These are phyloP conservation scores for Cyclanthera cordifolia DNA, from an alignment of 306 rosid genomes.

Conservation along the genomic window DNA sequence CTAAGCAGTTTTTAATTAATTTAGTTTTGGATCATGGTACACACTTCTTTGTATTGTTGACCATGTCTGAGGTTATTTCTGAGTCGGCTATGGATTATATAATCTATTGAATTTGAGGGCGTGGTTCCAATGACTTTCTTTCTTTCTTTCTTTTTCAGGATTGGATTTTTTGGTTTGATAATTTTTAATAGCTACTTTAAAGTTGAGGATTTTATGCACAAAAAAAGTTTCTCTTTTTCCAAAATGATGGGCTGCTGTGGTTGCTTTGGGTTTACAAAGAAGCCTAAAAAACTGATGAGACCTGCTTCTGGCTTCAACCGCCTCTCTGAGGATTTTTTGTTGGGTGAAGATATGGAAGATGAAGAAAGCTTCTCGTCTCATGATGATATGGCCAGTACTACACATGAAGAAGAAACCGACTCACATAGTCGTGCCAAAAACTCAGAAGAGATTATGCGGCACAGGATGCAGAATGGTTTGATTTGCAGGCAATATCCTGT, in stretches of 20 bases:
- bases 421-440: slow-evolving; percentile 35
- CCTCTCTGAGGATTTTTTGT: slow-evolving; percentile 45
- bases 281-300: slow-evolving; percentile 21
- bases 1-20: background rate
- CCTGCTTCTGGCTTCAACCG: slow-evolving; percentile 26
- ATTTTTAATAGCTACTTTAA: slow-evolving; percentile 19
- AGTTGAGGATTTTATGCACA: slow-evolving; percentile 35
- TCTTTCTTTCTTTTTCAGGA: slow-evolving; percentile 5
- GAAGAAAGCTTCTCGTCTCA: slow-evolving; percentile 39
- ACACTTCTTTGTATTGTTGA: background rate
- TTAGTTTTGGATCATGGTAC: background rate
- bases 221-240: slow-evolving; percentile 34
- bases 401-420: slow-evolving; percentile 47
- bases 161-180: slow-evolving; percentile 22
- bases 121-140: slow-evolving; percentile 21
- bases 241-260: slow-evolving; percentile 66
- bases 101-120: slow-evolving; percentile 5
- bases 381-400: slow-evolving; percentile 33
- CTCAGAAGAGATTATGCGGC: slow-evolving; percentile 66
- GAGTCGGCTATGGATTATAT: background rate
- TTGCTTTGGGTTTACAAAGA: slow-evolving; percentile 71
- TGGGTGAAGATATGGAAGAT: slow-evolving; percentile 56
- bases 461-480: slow-evolving; percentile 56
- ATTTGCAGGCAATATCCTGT: slow-evolving; percentile 84
- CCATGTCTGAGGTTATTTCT: background rate